Evolutionary conservation across 2,329 filamentous ascomycete species (phyloP).

Genomic region (Arthrobotrys iridis): DNA sequence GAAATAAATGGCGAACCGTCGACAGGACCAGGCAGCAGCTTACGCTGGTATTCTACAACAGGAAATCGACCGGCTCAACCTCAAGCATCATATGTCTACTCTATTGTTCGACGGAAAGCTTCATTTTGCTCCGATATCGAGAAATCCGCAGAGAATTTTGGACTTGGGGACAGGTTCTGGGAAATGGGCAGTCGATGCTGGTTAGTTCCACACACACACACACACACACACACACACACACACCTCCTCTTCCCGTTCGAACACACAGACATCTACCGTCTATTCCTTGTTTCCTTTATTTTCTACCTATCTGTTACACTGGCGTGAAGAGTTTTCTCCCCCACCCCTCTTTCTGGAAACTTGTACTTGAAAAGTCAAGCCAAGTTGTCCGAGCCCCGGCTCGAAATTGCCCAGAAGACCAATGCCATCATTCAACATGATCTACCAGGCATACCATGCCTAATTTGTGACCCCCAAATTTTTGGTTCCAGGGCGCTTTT

Average conservation of each 20-base stretch:
- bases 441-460: slow-evolving; percentile 24
- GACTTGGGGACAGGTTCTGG: slow-evolving; percentile 64
- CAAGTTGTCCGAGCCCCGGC: slow-evolving; percentile 2
- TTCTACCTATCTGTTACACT: slow-evolving; percentile 35
- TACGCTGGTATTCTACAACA: slow-evolving; percentile 45
- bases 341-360: slow-evolving; percentile 29
- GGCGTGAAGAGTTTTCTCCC: slow-evolving; percentile 8
- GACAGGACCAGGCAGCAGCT: slow-evolving; percentile 39
- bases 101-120: slow-evolving; percentile 53
- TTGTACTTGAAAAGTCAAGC: slow-evolving; percentile 29
- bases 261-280: slow-evolving; percentile 14
- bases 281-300: slow-evolving; percentile 11
- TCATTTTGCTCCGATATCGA: slow-evolving; percentile 51
- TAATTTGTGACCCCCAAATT: slow-evolving; percentile 1
- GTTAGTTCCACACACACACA: slow-evolving; percentile 56
- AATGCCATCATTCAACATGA: slow-evolving; percentile 42
- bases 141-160: slow-evolving; percentile 61
- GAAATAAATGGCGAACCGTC: slow-evolving; percentile 30
- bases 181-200: slow-evolving; percentile 64
- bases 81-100: slow-evolving; percentile 49
- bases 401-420: slow-evolving; percentile 1
- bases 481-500: slow-evolving; percentile 1
- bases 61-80: slow-evolving; percentile 53
- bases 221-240: slow-evolving; percentile 3
- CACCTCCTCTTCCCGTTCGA: neutral